Percentiles rank a stretch among this genome's conserved stretches.
Conservation (phyloP, 2,329 filamentous ascomycete genomes). For the Furcasterigmium furcatum region DNA sequence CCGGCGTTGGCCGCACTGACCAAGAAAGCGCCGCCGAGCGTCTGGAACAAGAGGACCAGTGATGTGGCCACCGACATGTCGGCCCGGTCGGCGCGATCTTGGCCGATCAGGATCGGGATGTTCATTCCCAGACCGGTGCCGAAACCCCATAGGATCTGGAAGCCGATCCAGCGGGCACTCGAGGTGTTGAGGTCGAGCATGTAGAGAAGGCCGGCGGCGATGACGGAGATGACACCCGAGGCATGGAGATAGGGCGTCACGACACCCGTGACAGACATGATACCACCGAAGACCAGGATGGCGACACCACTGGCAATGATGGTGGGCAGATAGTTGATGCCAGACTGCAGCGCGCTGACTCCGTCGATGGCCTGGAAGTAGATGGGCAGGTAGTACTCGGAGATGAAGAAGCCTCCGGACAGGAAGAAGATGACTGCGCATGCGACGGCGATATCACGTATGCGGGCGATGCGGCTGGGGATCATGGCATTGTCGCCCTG, state of each 20-base stretch:
- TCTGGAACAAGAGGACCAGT: too few relatives aligned
- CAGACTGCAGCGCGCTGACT: not conserved
- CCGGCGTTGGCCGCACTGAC: too few relatives aligned
- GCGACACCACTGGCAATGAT: too few relatives aligned
- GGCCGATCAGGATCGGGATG: too few relatives aligned
- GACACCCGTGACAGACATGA: too few relatives aligned
- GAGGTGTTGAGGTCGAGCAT: constrained; percentile 24
- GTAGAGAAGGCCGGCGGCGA: constrained; percentile 28
- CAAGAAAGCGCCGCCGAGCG: too few relatives aligned
- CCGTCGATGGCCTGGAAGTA: not conserved
- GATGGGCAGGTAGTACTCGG: constrained; percentile 1
- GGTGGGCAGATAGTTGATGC: not conserved
- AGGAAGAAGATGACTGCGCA: too few relatives aligned
- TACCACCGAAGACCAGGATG: too few relatives aligned
- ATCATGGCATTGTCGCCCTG: not conserved
- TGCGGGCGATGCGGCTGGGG: not conserved
- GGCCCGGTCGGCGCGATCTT: too few relatives aligned
- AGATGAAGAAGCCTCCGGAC: too few relatives aligned
- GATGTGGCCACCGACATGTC: too few relatives aligned
- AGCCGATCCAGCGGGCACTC: constrained; percentile 20
- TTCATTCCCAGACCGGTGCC: constrained; percentile 14
- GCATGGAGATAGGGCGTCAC: too few relatives aligned
- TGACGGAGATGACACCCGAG: constrained; percentile 8
- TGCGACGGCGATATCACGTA: not conserved
- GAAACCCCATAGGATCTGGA: constrained; percentile 18